Evolutionary conservation across 2,329 filamentous ascomycete genomes (phyloP), one percentile per base, ranked within the genome.

Genomic region (Paecilomyces variotii): DNA sequence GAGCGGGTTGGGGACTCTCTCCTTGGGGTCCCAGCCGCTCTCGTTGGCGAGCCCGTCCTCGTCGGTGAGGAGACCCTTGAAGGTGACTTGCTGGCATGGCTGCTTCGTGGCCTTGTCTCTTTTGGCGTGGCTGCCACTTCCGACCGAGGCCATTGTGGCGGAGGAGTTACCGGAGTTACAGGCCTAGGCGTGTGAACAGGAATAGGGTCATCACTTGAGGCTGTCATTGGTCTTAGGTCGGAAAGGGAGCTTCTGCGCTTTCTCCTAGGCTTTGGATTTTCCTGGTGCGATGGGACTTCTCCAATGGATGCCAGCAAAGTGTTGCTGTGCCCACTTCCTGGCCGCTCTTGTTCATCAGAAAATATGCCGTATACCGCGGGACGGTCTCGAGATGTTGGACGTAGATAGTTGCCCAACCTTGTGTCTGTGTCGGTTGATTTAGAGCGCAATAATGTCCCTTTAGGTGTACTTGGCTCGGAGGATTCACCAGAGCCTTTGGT

Each of bases 231-330:
- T 64, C 86, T 88, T 54, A 97, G 80, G 72, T 97, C 93, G 3
- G 92, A 96, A 50, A 97, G 77, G 27, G 92, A 97, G 75, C 92
- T 97, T 70, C 93, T 87, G 57, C 93, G 84, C 78, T 96, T 97
- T 77, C 87, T 92, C 70, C 83, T 86, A 52, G 79, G 75, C n/a
- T 73, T 72, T 62, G 71, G 78, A 59, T 52, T 65, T 27, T 71
- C 71, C 63, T 77, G 81, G 0, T 81, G 79, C 14, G 73, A 74
- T 68, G 63, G 66, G 62, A 69, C 78, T 76, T 72, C 78, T 78
- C 76, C 79, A 64, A 76, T 80, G 67, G 80, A 86, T 4, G 81
- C 82, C 24, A 77, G 78, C 34, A 84, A 69, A 10, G 72, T 72
- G 50, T 80, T 80, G 63, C 79, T 79, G 52, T 83, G 77, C 19